phyloP scores from a whole-genome alignment of 2,329 filamentous ascomycete species.

The Neonectria coccinea region DNA sequence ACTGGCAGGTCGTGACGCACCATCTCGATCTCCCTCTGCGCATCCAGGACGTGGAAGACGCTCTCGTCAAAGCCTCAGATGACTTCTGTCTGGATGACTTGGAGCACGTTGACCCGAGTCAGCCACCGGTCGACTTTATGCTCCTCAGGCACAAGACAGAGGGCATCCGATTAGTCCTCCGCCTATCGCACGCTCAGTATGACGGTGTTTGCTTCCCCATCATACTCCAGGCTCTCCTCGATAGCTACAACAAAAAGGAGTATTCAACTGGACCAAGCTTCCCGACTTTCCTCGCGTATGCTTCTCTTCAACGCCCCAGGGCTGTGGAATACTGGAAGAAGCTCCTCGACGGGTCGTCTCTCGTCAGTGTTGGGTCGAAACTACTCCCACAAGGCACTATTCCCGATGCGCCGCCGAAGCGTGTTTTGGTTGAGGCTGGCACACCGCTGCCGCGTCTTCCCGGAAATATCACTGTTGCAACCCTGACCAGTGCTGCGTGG shows the following conservation, averaged over 20 bases:
- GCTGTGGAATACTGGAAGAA: conserved; percentile 55
- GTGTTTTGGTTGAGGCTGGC: conserved; percentile 1
- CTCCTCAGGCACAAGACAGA: conserved; percentile 32
- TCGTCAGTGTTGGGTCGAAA: conserved; percentile 30
- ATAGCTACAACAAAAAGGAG: conserved; percentile 48
- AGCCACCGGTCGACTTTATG: conserved; percentile 31
- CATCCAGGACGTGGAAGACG: conserved; percentile 20
- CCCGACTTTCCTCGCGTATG: conserved; percentile 22
- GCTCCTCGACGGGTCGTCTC: conserved; percentile 54
- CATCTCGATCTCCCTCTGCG: conserved; percentile 25
- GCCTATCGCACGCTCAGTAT: conserved; percentile 62
- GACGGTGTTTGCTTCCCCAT: conserved; percentile 59
- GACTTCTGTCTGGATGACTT: conserved; percentile 26
- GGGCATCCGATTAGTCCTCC: conserved; percentile 36
- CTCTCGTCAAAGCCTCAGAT: conserved; percentile 29
- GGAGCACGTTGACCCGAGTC: not conserved
- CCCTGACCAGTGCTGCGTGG: conserved; percentile 56
- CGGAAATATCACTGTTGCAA: conserved; percentile 41
- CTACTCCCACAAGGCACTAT: not conserved
- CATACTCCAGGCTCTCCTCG: conserved; percentile 52
- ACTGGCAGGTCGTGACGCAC: conserved; percentile 39
- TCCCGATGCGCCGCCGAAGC: not conserved
- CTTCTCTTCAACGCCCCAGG: not conserved
- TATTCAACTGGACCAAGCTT: conserved; percentile 44
- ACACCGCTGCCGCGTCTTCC: conserved; percentile 2